phyloP scores from a whole-genome alignment of 73 alveolate species.

The Blepharisma japonicum region DNA sequence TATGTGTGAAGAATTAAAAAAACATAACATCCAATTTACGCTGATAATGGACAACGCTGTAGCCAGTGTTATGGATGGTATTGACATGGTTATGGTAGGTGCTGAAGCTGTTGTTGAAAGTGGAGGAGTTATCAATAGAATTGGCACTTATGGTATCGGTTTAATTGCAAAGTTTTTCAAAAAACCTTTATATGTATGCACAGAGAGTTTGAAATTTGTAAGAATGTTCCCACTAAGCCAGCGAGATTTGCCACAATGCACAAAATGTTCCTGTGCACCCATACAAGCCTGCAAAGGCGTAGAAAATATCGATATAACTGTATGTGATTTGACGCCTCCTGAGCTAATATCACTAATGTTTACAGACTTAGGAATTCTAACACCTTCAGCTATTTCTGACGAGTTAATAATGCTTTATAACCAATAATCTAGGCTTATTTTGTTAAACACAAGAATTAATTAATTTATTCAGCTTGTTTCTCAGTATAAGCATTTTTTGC shows the following conservation, averaged over 20 bases:
- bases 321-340: slow-evolving; percentile 94
- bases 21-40: slow-evolving; percentile 56
- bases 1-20: slow-evolving; percentile 55
- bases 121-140: slow-evolving; percentile 97
- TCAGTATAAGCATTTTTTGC: no score
- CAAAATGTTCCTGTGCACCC: not conserved
- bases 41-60: slow-evolving; percentile 86
- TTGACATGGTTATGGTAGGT: slow-evolving; percentile 88
- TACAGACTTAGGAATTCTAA: slow-evolving; percentile 93
- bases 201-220: slow-evolving; percentile 86
- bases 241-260: slow-evolving; percentile 60
- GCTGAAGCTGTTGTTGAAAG: slow-evolving; percentile 97
- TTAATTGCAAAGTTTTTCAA: slow-evolving; percentile 78
- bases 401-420: slow-evolving; percentile 88
- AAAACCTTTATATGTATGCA: slow-evolving; percentile 91
- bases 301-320: slow-evolving; percentile 25
- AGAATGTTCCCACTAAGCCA: slow-evolving; percentile 83
- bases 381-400: slow-evolving; percentile 95
- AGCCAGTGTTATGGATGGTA: slow-evolving; percentile 74
- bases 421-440: slow-evolving; percentile 37
- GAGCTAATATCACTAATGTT: slow-evolving; percentile 85
- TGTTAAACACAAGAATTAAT: no score
- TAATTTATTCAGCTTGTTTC: no score
- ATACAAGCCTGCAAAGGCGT: not conserved
- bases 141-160: slow-evolving; percentile 91